Conservation (phyloP, 2,329 filamentous ascomycete species). For the Trichoderma brevicompactum region DNA sequence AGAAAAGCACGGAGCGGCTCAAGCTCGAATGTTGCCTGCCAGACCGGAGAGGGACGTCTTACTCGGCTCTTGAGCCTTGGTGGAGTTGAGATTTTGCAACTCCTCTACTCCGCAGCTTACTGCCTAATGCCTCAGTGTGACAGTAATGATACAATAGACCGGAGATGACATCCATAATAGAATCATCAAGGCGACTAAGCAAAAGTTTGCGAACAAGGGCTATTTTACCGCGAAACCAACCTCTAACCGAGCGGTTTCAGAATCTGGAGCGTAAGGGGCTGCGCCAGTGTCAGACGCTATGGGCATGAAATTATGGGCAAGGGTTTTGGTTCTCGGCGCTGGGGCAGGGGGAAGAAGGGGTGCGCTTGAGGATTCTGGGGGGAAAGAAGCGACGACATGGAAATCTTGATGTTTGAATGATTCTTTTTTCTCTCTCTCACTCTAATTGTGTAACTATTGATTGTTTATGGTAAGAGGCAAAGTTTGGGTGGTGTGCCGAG, state of each 20-base stretch:
- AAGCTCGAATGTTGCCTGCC: background rate
- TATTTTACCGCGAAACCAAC: slow-evolving; percentile 12
- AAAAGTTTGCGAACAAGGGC: background rate
- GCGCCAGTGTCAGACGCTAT: slow-evolving; percentile 10
- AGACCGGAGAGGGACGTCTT: background rate
- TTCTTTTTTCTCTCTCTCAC: background rate
- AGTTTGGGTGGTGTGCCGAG: background rate
- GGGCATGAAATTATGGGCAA: background rate
- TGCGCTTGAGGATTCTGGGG: too few relatives aligned
- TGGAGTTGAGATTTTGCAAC: background rate
- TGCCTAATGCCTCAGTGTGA: background rate
- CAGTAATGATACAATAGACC: background rate
- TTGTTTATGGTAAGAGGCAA: background rate
- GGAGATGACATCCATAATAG: background rate
- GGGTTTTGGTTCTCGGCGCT: background rate
- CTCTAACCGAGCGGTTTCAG: slow-evolving; percentile 20
- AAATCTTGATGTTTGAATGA: too few relatives aligned
- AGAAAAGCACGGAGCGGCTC: background rate
- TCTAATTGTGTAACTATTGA: too few relatives aligned
- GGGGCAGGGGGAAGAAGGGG: too few relatives aligned
- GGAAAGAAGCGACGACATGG: too few relatives aligned
- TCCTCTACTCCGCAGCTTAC: background rate
- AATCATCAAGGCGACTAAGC: too few relatives aligned
- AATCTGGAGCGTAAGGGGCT: slow-evolving; percentile 6
- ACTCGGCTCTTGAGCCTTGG: background rate